Conservation (phyloP, 2,329 filamentous ascomycete species). For the Beauveria brongniartii region DNA sequence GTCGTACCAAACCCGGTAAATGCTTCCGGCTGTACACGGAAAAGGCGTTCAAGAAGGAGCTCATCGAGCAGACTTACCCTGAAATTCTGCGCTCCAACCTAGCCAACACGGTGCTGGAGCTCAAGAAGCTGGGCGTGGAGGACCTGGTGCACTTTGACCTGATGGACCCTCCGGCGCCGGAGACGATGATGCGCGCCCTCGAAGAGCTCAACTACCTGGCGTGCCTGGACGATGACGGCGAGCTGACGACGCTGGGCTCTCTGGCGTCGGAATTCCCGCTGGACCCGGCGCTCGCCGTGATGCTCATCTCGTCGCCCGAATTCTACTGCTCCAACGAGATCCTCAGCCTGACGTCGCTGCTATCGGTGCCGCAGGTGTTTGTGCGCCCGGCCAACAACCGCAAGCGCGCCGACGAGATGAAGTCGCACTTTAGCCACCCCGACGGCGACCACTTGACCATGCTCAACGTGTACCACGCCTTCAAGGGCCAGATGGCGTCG, state of each 20-base stretch:
- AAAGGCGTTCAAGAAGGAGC: conserved; percentile 90
- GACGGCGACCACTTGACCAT: conserved; percentile 95
- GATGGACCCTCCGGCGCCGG: conserved; percentile 95
- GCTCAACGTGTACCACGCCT: conserved; percentile 96
- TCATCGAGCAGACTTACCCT: conserved; percentile 94
- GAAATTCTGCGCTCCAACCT: conserved; percentile 94
- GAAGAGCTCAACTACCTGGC: conserved; percentile 97
- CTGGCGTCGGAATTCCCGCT: conserved; percentile 92
- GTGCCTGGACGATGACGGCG: conserved; percentile 92
- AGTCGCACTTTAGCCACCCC: conserved; percentile 81
- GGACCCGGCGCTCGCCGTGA: conserved; percentile 88
- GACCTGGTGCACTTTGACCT: conserved; percentile 97
- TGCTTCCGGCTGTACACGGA: conserved; percentile 97
- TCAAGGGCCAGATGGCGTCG: conserved; percentile 60
- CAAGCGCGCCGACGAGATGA: conserved; percentile 96
- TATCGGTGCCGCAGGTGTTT: conserved; percentile 93
- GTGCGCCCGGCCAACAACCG: conserved; percentile 76
- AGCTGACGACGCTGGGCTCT: conserved; percentile 76
- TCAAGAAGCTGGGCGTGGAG: conserved; percentile 94
- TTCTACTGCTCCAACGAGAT: conserved; percentile 99
- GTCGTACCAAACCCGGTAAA: conserved; percentile 96
- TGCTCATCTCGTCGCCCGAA: conserved; percentile 95
- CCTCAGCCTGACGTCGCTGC: conserved; percentile 83
- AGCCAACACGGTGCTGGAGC: conserved; percentile 85
- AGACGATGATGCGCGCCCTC: conserved; percentile 95